Conservation (phyloP, 2,329 filamentous ascomycete genomes). For the Hymenoscyphus scutula region DNA sequence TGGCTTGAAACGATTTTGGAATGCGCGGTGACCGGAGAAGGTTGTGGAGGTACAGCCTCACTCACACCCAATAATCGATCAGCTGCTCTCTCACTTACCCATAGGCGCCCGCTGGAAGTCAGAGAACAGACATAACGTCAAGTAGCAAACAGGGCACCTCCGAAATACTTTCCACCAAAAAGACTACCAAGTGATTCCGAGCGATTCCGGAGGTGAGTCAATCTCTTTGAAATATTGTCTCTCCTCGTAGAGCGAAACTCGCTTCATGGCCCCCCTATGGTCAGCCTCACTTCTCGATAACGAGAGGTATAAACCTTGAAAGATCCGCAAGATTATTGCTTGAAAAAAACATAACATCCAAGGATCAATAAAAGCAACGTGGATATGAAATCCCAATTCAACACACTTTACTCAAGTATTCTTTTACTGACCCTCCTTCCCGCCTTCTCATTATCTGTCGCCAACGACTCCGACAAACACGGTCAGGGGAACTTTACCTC, state of each 20-base stretch:
- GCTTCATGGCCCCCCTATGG: background rate
- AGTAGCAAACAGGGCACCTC: too few relatives aligned
- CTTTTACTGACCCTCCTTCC: background rate
- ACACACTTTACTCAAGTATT: background rate
- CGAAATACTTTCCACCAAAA: too few relatives aligned
- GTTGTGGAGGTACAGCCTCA: too few relatives aligned
- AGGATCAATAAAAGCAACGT: background rate
- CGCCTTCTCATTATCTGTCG: background rate
- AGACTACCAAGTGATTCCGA: background rate
- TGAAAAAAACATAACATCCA: background rate
- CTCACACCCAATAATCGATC: too few relatives aligned
- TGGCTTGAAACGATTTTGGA: too few relatives aligned
- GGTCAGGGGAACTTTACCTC: slow-evolving; percentile 9
- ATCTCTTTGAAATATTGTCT: background rate
- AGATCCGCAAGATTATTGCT: background rate
- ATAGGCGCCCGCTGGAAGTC: too few relatives aligned
- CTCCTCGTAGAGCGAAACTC: background rate
- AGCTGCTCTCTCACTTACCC: too few relatives aligned
- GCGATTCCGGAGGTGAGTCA: background rate
- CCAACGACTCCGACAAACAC: background rate
- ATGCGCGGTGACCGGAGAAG: too few relatives aligned
- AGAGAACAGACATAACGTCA: too few relatives aligned
- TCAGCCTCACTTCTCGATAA: slow-evolving; percentile 9
- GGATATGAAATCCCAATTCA: background rate
- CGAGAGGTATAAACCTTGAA: background rate